Conservation (phyloP, 202 grass and related monocot species). For the Panicum virgatum region DNA sequence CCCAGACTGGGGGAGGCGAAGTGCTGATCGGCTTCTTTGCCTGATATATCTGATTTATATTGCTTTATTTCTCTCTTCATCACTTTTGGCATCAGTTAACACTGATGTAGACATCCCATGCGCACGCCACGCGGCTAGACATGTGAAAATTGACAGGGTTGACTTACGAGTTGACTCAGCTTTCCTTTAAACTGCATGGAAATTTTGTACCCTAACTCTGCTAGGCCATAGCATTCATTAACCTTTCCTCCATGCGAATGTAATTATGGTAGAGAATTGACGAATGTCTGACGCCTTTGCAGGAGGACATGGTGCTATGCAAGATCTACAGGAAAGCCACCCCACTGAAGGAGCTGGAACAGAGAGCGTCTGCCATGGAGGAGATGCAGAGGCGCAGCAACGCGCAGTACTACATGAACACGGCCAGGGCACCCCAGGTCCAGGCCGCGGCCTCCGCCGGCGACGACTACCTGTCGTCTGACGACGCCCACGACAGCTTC, state of each 20-base stretch:
- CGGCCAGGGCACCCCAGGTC: neutral
- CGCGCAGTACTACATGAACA: neutral
- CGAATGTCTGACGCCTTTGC: neutral
- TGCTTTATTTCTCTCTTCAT: neutral
- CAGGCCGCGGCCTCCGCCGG: neutral
- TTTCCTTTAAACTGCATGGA: neutral
- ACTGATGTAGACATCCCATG: neutral
- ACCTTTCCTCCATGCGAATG: too few species aligned
- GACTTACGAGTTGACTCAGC: conserved; percentile 26
- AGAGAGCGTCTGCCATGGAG: conserved; percentile 50
- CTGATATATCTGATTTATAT: neutral
- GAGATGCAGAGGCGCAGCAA: conserved; percentile 45
- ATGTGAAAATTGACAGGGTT: conserved; percentile 21
- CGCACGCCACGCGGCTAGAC: neutral
- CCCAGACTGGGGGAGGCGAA: neutral
- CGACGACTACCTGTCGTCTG: conserved; percentile 43
- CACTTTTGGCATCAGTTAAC: neutral
- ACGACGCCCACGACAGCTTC: conserved; percentile 47
- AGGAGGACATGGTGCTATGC: conserved; percentile 85
- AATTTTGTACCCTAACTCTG: neutral
- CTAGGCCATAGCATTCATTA: too few species aligned
- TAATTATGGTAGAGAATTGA: neutral
- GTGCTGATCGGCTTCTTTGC: neutral
- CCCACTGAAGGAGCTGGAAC: conserved; percentile 79
- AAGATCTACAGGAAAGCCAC: conserved; percentile 90